A percentile compares a stretch with the other conserved stretches of the same genome.
These are phyloP conservation scores for Cucumis hystrix DNA, from an alignment of 306 rosid genomes.

Conservation along the genomic window DNA sequence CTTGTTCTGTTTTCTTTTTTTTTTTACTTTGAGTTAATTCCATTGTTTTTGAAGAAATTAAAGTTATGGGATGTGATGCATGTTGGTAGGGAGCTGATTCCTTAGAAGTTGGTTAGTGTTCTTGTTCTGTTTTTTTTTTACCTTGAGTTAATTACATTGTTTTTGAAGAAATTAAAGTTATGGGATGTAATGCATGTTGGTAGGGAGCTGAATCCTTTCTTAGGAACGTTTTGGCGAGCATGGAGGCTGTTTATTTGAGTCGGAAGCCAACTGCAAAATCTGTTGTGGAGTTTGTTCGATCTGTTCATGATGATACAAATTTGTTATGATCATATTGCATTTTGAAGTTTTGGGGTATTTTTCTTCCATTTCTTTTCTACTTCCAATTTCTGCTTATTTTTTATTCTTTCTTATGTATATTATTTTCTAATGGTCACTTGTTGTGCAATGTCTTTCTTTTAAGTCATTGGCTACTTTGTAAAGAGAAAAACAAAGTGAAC, in stretches of 20 bases:
- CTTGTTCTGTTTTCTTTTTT: not conserved
- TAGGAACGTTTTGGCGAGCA: conserved; percentile 56
- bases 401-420: too few relatives aligned
- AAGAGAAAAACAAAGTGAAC: too few relatives aligned
- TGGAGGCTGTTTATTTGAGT: conserved; percentile 64
- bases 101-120: too few relatives aligned
- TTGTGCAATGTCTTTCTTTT: too few relatives aligned
- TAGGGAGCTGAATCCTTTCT: conserved; percentile 66
- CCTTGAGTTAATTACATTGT: too few relatives aligned
- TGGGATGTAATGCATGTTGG: conserved; percentile 1
- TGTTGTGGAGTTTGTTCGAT: conserved; percentile 65
- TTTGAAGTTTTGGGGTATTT: conserved; percentile 90
- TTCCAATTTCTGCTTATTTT: too few relatives aligned
- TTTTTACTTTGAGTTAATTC: not conserved
- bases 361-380: not conserved
- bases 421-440: too few relatives aligned
- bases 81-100: conserved; percentile 51
- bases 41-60: not conserved
- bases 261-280: conserved; percentile 88
- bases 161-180: too few relatives aligned
- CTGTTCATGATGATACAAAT: conserved; percentile 34
- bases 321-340: conserved; percentile 85
- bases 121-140: too few relatives aligned
- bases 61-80: not conserved
- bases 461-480: too few relatives aligned